Evolutionary conservation across 2,329 filamentous ascomycete genomes (phyloP).

Genomic region (Trichoderma asperellum): DNA sequence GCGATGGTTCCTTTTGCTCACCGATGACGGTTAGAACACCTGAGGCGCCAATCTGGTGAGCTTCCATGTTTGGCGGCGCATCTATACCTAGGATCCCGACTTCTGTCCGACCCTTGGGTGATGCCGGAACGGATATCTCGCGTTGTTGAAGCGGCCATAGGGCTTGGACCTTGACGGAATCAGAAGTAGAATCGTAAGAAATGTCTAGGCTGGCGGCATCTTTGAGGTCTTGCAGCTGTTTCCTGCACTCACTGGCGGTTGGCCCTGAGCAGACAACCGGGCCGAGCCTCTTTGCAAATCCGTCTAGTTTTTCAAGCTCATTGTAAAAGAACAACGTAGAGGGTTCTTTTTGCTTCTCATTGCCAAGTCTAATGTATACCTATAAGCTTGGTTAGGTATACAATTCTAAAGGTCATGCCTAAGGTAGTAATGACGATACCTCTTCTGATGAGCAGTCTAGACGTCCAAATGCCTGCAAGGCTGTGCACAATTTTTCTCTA

Average conservation of each 20-base stretch:
- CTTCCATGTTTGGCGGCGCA: slow-evolving; percentile 59
- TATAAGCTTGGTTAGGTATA: slow-evolving; percentile 43
- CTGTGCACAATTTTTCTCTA: slow-evolving; percentile 58
- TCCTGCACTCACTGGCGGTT: slow-evolving; percentile 48
- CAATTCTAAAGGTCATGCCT: neutral
- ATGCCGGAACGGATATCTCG: slow-evolving; percentile 46
- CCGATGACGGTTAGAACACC: slow-evolving; percentile 81
- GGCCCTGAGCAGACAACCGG: slow-evolving; percentile 43
- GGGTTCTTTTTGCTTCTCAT: slow-evolving; percentile 43
- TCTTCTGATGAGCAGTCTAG: slow-evolving; percentile 55
- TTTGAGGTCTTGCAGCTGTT: slow-evolving; percentile 48
- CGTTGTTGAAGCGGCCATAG: slow-evolving; percentile 60
- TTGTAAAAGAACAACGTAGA: slow-evolving; percentile 73
- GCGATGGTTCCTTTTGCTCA: slow-evolving; percentile 70
- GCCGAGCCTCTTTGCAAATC: slow-evolving; percentile 58
- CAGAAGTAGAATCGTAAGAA: slow-evolving; percentile 71
- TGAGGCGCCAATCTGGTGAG: slow-evolving; percentile 75
- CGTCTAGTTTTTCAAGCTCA: slow-evolving; percentile 59
- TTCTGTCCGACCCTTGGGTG: slow-evolving; percentile 65
- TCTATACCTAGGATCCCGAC: slow-evolving; percentile 77
- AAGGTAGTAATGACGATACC: slow-evolving; percentile 31
- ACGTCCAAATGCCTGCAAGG: slow-evolving; percentile 62
- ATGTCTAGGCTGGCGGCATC: slow-evolving; percentile 72
- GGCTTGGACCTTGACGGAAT: slow-evolving; percentile 66
- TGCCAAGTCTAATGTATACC: slow-evolving; percentile 62